Base-by-base conservation (phyloP, 768 basidiomycete species). In the Baorangia bicolor region DNA sequence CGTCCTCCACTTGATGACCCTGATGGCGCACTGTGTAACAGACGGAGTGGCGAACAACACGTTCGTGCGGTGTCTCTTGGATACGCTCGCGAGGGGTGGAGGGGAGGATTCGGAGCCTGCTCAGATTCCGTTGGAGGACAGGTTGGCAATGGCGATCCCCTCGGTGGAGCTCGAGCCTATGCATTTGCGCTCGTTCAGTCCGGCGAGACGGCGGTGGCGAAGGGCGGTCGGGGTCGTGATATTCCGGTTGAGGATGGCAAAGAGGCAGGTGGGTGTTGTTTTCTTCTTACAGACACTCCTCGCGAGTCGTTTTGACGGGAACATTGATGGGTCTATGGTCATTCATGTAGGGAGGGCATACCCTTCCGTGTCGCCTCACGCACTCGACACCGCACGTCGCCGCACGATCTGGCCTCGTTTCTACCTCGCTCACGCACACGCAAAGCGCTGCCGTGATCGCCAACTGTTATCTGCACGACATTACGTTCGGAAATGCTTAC, bases 401-500 rank as follows among this genome's bases (percentile, higher is more conserved):
- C 8, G 75, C 81, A 6, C 61, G 61, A 25, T 75, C 78, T 21
- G 64, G 66, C 30, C n/a, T 28, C 14, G 42, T 66, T 12, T 38
- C 50, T 5, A 53, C 49, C 25, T 54, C 58, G 8, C 72, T 78
- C 41, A 67, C 75, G 2, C 41, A 41, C 1, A 63, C 71, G 9
- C 64, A 70, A 39, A 76, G 74, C 13, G 49, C 55, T 11, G 45
- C 40, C 2, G 73, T 82, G 40, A 49, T 74, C 2, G 44, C 54
- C 18, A 74, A 66, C 31, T 83, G 82, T 58, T 77, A 77, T 41
- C 60, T 64, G 34, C 63, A 79, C 20, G 59, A 64, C 1, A 31
- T 84, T 23, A 83, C 83, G 0, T 79, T 85, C 37, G 83, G 83
- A 1, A 76, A 77, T 42, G 81, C 74, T 5, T 76, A 74, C 37